phyloP scores from a whole-genome alignment of 2,329 filamentous ascomycete species.

The Penicillium hordei region DNA sequence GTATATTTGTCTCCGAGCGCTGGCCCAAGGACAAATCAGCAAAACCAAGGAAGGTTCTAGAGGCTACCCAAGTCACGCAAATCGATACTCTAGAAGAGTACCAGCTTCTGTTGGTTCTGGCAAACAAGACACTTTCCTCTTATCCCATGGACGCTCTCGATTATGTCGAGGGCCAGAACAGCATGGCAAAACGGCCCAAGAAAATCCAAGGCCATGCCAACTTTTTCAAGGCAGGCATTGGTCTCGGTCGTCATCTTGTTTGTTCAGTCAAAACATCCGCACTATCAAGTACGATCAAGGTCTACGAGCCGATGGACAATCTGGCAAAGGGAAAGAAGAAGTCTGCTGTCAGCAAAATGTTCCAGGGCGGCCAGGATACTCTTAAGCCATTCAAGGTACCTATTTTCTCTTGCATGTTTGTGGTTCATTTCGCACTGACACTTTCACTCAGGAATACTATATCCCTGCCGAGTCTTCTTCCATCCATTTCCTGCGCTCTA shows the following conservation, averaged over 20 bases:
- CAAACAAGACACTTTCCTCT: conserved; percentile 89
- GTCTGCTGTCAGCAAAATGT: conserved; percentile 92
- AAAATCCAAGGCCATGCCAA: conserved; percentile 97
- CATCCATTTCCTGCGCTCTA: conserved; percentile 95
- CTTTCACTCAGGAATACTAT: conserved; percentile 74
- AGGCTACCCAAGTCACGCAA: conserved; percentile 84
- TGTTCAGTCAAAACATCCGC: conserved; percentile 95
- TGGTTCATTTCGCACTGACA: conserved; percentile 8
- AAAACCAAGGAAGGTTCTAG: conserved; percentile 78
- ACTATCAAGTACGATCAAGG: conserved; percentile 93
- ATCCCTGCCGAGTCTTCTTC: conserved; percentile 98
- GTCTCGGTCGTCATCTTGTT: conserved; percentile 87
- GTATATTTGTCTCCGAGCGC: conserved; percentile 88
- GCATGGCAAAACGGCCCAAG: conserved; percentile 79
- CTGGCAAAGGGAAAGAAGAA: conserved; percentile 94
- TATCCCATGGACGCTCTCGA: conserved; percentile 87
- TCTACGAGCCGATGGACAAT: conserved; percentile 96
- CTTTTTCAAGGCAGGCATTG: conserved; percentile 97
- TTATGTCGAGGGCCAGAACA: conserved; percentile 69
- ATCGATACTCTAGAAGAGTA: conserved; percentile 97
- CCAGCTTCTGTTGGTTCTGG: conserved; percentile 82
- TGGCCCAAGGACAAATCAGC: conserved; percentile 75
- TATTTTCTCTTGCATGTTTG: conserved; percentile 4
- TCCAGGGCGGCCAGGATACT: conserved; percentile 88
- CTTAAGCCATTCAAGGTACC: conserved; percentile 83